phyloP scores from a whole-genome alignment of 139 green algal genomes.

The Zygnema cylindricum region DNA sequence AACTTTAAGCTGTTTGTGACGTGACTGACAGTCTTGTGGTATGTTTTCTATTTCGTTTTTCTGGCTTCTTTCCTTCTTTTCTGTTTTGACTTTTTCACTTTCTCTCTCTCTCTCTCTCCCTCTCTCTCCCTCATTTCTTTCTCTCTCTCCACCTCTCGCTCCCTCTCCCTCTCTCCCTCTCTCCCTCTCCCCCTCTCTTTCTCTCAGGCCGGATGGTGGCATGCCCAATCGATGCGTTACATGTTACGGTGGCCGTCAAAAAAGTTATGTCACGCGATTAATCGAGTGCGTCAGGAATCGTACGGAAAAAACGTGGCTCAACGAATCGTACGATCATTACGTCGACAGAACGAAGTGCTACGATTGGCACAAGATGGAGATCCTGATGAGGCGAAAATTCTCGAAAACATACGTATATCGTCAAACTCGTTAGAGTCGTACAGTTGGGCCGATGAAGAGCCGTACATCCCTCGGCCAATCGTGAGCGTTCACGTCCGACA shows the following conservation, averaged over 20 bases:
- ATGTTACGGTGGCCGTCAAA: constrained; percentile 26
- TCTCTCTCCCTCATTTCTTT: constrained; percentile 19
- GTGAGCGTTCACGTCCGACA: constrained; percentile 49
- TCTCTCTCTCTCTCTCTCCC: too few relatives aligned
- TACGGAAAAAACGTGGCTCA: constrained; percentile 24
- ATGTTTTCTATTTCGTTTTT: too few relatives aligned
- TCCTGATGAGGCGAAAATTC: neutral
- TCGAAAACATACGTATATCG: neutral
- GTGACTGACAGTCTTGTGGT: too few relatives aligned
- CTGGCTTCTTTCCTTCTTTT: too few relatives aligned
- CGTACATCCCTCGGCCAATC: constrained; percentile 34
- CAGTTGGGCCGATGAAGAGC: neutral
- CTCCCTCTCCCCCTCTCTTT: neutral
- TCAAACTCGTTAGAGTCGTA: neutral
- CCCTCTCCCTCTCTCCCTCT: neutral
- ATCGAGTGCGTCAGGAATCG: constrained; percentile 25
- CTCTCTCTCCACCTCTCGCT: constrained; percentile 5
- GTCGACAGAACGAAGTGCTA: neutral
- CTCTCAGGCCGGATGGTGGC: constrained; percentile 29
- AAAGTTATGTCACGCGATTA: constrained; percentile 28
- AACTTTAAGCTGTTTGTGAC: too few relatives aligned
- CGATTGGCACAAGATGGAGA: neutral
- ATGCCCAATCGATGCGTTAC: neutral
- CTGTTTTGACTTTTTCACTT: too few relatives aligned
- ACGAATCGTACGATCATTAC: neutral